A percentile compares a stretch with the other conserved stretches of the same genome.
These are phyloP conservation scores for Lasiodiplodia gonubiensis DNA, from an alignment of 2,329 filamentous ascomycete genomes.

Conservation along the genomic window DNA sequence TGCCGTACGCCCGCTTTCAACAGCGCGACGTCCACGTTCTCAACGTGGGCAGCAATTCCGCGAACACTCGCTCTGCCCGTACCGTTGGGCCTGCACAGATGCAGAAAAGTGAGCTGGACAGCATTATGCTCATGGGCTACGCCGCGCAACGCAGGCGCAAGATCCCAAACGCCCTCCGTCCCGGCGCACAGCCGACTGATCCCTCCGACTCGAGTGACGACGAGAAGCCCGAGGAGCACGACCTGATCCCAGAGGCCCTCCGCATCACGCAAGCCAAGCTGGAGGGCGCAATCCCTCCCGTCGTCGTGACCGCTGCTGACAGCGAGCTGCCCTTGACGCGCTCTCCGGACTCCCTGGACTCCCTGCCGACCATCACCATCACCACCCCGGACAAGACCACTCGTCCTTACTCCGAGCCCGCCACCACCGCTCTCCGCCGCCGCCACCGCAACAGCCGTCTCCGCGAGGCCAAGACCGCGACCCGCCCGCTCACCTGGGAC, in stretches of 20 bases:
- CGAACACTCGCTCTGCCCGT: not conserved
- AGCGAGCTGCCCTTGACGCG: not conserved
- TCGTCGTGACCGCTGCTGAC: not conserved
- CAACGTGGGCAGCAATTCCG: not conserved
- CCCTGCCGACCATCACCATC: not conserved
- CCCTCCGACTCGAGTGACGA: not conserved
- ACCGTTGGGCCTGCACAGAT: not conserved
- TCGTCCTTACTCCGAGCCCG: not conserved
- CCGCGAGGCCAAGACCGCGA: not conserved
- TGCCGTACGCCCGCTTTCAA: constrained; percentile 1
- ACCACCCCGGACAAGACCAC: not conserved
- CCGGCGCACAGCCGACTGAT: not conserved
- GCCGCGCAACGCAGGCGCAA: not conserved
- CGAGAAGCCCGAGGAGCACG: not conserved
- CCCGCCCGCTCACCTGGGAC: not conserved
- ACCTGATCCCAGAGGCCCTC: not conserved
- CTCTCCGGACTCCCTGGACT: not conserved
- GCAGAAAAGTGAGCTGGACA: not conserved
- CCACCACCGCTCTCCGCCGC: not conserved
- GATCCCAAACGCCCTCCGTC: not conserved
- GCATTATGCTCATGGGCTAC: not conserved
- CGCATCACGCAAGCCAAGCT: not conserved
- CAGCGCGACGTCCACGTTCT: not conserved
- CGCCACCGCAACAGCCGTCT: not conserved
- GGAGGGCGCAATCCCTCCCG: not conserved